Percentiles rank a stretch among this genome's conserved stretches.
Evolutionary conservation across 75 land plant species (phyloP).

Genomic region (Ceratopteris richardii): DNA sequence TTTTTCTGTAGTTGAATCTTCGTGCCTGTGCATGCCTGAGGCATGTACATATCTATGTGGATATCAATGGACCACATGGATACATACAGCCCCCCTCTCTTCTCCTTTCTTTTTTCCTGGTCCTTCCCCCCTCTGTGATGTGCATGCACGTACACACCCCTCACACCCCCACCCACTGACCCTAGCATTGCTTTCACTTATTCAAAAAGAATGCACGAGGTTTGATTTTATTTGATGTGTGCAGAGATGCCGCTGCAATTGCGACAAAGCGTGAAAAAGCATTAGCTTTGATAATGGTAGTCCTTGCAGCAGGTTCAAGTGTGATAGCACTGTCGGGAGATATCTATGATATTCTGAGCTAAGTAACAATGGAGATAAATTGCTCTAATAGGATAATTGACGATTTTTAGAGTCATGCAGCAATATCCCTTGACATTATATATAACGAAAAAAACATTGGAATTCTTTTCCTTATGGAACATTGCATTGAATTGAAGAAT

Average conservation of each 20-base stretch:
- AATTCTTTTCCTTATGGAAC: no score
- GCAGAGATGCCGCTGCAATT: slow-evolving; percentile 60
- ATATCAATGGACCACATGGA: background rate
- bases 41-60: background rate
- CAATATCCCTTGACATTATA: no score
- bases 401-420: no score
- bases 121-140: background rate
- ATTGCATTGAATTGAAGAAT: no score
- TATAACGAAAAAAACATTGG: no score
- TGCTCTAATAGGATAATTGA: no score
- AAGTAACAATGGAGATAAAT: background rate
- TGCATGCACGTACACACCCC: background rate
- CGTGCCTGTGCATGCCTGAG: background rate
- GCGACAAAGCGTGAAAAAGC: slow-evolving; percentile 59
- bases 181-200: background rate
- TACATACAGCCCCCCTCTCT: no score
- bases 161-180: background rate
- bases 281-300: slow-evolving; percentile 61
- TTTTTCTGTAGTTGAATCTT: background rate
- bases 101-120: background rate
- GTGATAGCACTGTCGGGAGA: slow-evolving; percentile 54
- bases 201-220: background rate
- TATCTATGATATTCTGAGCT: slow-evolving; percentile 22
- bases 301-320: slow-evolving; percentile 68
- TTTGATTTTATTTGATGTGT: background rate